Percentiles rank a stretch among this genome's conserved stretches.
Evolutionary conservation across 371 early-diverging fungal species (phyloP).

Genomic region (Zychaea mexicana): DNA sequence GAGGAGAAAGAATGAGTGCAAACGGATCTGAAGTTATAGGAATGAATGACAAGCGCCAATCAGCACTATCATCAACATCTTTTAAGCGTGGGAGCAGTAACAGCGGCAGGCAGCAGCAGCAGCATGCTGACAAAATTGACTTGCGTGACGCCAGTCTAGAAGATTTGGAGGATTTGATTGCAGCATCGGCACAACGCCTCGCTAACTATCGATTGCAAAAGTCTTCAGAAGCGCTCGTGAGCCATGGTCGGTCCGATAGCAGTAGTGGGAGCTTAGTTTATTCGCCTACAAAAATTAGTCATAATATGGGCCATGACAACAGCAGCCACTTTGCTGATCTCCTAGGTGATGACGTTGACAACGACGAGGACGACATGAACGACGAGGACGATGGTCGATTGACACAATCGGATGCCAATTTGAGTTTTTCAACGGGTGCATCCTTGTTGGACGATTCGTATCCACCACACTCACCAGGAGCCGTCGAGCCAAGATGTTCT

Average conservation of each 20-base stretch:
- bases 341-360: not conserved
- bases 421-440: not conserved
- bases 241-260: not conserved
- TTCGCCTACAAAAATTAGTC: not conserved
- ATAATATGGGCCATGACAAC: not conserved
- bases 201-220: slow-evolving; percentile 37
- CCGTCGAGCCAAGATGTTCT: not conserved
- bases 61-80: not conserved
- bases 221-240: not conserved
- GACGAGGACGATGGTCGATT: slow-evolving; percentile 6
- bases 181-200: slow-evolving; percentile 46
- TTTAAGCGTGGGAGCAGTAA: not conserved
- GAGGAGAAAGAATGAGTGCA: too few relatives aligned
- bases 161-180: slow-evolving; percentile 48
- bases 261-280: not conserved
- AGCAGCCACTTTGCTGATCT: slow-evolving; percentile 1
- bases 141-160: slow-evolving; percentile 44
- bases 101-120: not conserved
- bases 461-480: not conserved
- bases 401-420: slow-evolving; percentile 1
- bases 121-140: slow-evolving; percentile 21
- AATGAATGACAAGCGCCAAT: not conserved
- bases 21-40: not conserved
- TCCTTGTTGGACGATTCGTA: not conserved
- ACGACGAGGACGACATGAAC: not conserved